Evolutionary conservation across 208 protist species (phyloP), one percentile per base, ranked within the genome.

Genomic region (Herpetomonas tarakana): DNA sequence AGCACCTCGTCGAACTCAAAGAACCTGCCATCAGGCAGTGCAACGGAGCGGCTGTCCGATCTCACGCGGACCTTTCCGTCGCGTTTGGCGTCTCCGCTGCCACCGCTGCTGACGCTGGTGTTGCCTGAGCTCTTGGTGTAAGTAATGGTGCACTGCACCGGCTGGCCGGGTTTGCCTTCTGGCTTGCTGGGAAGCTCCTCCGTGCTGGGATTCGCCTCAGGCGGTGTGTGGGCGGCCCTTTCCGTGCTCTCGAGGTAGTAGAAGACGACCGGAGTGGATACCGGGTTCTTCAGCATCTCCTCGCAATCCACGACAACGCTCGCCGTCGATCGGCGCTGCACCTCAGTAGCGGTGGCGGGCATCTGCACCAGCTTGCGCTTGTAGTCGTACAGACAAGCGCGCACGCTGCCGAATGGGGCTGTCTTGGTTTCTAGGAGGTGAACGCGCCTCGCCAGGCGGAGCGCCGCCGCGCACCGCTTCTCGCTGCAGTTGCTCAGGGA

Each of bases 391-490:
- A 81, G 12, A 49, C 62, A 74, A 31, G 41, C 30, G n/a, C 57
- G 30, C 30, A 76, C 68, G 44, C 78, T 74, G 7, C 74, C 74
- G 12, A 19, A 45, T n/a, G 67, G 71, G 35, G 66, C 54, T 2
- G 72, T 62, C 1, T 22, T 41, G 28, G 68, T 59, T 0, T 53
- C 52, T 31, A 71, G 45, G 52, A 58, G 60, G 31, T 62, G 63
- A 18, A 76, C 52, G 21, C 55, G 45, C 29, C 68, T 62, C 14
- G 56, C 50, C 2, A 73, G 41, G 19, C 60, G 62, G 45, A 79
- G 47, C 28, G 63, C 49, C 58, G 65, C 67, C 14, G 50, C 62
- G 24, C 58, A 52, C 27, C 71, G 61, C 35, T 19, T 39, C 3
- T 60, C 56, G 28, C 49, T 58, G 50, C 70, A 65, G 2, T 50